Conservation (phyloP, 352 stramenopile genomes). For the Hyaloperonospora brassicae region DNA sequence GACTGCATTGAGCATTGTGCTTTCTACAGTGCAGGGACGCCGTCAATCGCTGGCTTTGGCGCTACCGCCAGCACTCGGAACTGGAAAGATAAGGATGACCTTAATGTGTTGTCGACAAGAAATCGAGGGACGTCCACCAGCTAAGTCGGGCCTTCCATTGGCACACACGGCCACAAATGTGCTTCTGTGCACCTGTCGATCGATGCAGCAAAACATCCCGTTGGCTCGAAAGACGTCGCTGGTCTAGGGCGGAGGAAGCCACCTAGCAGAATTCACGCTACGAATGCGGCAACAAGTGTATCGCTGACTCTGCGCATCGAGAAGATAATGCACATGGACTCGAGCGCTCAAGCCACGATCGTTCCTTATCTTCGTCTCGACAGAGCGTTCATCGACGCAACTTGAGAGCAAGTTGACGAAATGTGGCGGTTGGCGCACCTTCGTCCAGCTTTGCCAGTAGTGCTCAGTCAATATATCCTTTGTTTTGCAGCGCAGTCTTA, state of each 20-base stretch:
- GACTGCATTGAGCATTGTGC: conserved; percentile 1
- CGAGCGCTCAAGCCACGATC: conserved; percentile 42
- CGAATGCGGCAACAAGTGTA: conserved; percentile 47
- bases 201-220: conserved; percentile 56
- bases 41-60: conserved; percentile 40
- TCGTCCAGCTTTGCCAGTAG: conserved; percentile 39
- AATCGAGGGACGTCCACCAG: conserved; percentile 34
- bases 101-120: conserved; percentile 37
- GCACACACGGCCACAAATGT: conserved; percentile 38
- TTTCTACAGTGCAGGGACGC: conserved; percentile 21
- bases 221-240: conserved; percentile 33
- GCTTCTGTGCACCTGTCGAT: conserved; percentile 27
- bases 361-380: conserved; percentile 29
- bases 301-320: conserved; percentile 25
- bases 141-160: conserved; percentile 48
- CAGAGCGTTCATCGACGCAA: conserved; percentile 28
- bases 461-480: conserved; percentile 33
- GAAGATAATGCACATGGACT: conserved; percentile 40
- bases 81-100: conserved; percentile 33
- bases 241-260: conserved; percentile 26
- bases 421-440: conserved; percentile 33
- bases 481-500: conserved; percentile 28
- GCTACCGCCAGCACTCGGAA: conserved; percentile 23
- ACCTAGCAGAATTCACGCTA: conserved; percentile 38
- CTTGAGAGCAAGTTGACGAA: conserved; percentile 46